Base-by-base conservation (phyloP, 192 early-diverging fungal species). In the Coemansia sp. region DNA sequence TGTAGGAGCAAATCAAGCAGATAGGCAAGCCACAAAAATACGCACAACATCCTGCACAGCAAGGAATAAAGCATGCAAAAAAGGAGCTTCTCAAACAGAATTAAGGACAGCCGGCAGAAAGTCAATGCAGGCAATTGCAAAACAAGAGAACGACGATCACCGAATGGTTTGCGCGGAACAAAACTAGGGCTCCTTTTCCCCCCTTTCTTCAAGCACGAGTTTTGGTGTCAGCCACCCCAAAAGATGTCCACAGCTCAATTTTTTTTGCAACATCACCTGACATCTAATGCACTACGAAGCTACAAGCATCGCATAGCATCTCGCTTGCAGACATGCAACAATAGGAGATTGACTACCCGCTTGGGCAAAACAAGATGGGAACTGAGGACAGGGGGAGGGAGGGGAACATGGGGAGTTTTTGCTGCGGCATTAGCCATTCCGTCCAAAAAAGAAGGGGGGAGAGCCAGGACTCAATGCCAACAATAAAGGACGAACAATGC, bases 401-500 rank as follows among this genome's bases (percentile, higher is more conserved):
- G 10, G 25, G 50, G 27, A 25, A 52, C 16, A 12, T 14, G 25
- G 27, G n/a, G n/a, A n/a, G n/a, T n/a, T n/a, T n/a, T n/a, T n/a
- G n/a, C n/a, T n/a, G n/a, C n/a, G n/a, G n/a, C n/a, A n/a, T n/a
- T n/a, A n/a, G n/a, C n/a, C n/a, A n/a, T n/a, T n/a, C n/a, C n/a
- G n/a, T n/a, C n/a, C n/a, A n/a, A n/a, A n/a, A n/a, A n/a, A 23
- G 47, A 21, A 42, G 45, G 19, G 24, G 45, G 45, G 45, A 47
- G 19, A 21, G 45, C 19, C 16, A 22, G 45, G 11, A 44, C n/a
- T n/a, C n/a, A n/a, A n/a, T n/a, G n/a, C n/a, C n/a, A n/a, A n/a
- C n/a, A n/a, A n/a, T n/a, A 38, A 38, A 16, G 6, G 21, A n/a
- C 5, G 56, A 47, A 58, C 56, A 58, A 58, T 58, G 56, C 44